These are phyloP conservation scores for Teunomyces gatunensis DNA, from an alignment of 805 yeast genomes.

Conservation along the genomic window DNA sequence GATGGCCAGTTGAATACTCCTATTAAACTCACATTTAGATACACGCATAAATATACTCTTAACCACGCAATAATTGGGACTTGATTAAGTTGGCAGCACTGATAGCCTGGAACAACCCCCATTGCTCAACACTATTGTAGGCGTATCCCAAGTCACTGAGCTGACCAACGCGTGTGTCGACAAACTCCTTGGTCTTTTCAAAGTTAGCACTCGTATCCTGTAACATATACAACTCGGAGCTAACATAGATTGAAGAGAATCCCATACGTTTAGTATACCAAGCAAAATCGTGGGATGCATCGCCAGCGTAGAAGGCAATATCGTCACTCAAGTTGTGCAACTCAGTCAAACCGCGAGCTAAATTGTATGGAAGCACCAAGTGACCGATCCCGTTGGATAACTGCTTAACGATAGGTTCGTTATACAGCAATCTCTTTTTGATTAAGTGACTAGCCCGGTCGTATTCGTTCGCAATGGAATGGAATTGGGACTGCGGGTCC, in stretches of 20 bases:
- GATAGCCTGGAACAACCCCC: slow-evolving; percentile 67
- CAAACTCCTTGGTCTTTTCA: slow-evolving; percentile 60
- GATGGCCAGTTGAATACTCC: slow-evolving; percentile 9
- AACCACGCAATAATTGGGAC: slow-evolving; percentile 68
- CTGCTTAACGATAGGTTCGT: slow-evolving; percentile 44
- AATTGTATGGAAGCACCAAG: slow-evolving; percentile 63
- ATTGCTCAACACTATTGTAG: slow-evolving; percentile 69
- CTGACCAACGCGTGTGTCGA: slow-evolving; percentile 54
- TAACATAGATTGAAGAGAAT: slow-evolving; percentile 66
- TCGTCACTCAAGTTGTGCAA: slow-evolving; percentile 80
- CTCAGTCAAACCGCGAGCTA: slow-evolving; percentile 57
- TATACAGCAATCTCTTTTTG: slow-evolving; percentile 50
- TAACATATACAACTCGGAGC: slow-evolving; percentile 76
- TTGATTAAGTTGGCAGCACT: slow-evolving; percentile 65
- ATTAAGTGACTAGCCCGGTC: slow-evolving; percentile 45
- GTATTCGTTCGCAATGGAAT: slow-evolving; percentile 29
- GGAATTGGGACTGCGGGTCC: slow-evolving; percentile 27
- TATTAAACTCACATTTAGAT: background rate
- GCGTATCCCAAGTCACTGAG: slow-evolving; percentile 56
- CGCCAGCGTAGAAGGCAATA: slow-evolving; percentile 76
- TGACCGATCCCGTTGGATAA: slow-evolving; percentile 55
- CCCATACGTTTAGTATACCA: slow-evolving; percentile 91
- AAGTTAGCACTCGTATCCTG: slow-evolving; percentile 62
- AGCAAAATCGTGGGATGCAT: slow-evolving; percentile 72
- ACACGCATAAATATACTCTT: slow-evolving; percentile 1